Evolutionary conservation across 2,329 filamentous ascomycete species (phyloP).

Genomic region (Ambrosiella cleistominuta): DNA sequence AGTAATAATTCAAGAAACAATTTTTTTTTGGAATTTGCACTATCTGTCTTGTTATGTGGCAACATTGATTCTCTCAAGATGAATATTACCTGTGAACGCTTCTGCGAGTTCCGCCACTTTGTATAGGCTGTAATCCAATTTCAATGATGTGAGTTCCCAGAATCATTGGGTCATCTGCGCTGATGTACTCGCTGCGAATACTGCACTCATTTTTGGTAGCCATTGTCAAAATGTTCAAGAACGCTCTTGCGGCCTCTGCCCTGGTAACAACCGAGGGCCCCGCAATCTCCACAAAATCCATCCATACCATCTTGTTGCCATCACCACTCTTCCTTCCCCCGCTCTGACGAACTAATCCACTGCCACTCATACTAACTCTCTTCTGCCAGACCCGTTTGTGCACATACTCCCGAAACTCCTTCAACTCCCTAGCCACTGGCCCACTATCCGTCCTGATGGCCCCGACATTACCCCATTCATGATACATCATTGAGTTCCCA

Average conservation of each 20-base stretch:
- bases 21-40: neutral
- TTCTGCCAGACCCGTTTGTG: neutral
- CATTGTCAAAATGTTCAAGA: constrained; percentile 55
- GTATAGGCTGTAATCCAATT: constrained; percentile 5
- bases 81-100: neutral
- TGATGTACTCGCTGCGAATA: constrained; percentile 21
- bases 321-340: neutral
- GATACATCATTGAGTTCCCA: neutral
- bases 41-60: neutral
- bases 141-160: constrained; percentile 10
- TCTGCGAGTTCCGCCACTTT: neutral
- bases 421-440: neutral
- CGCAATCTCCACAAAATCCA: constrained; percentile 55
- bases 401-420: constrained; percentile 2
- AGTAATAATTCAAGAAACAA: no score
- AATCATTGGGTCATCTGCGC: constrained; percentile 16
- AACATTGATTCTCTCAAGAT: neutral
- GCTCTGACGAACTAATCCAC: neutral
- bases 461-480: constrained; percentile 1
- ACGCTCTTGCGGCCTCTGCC: constrained; percentile 54
- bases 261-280: constrained; percentile 34
- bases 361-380: neutral
- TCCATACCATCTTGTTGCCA: constrained; percentile 20
- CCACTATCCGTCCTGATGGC: neutral
- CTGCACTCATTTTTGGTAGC: constrained; percentile 50